Evolutionary conservation across 768 basidiomycete genomes (phyloP).

Genomic region (Rubroboletus pulcherrimus): DNA sequence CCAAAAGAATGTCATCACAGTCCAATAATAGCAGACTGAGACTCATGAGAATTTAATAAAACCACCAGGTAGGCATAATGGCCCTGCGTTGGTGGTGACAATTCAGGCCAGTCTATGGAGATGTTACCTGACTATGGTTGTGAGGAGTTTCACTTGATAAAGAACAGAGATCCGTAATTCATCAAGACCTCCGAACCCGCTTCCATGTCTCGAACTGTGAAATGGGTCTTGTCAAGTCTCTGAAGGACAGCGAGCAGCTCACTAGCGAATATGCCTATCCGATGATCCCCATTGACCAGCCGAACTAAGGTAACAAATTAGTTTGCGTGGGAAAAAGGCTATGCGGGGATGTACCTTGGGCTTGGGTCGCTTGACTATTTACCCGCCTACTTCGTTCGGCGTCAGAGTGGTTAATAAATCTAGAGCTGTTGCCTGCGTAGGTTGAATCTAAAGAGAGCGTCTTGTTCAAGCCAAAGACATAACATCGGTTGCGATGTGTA

Average conservation of each 20-base stretch:
- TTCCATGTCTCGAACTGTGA: constrained; percentile 36
- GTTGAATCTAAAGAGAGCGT: constrained; percentile 50
- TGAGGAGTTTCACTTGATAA: constrained; percentile 18
- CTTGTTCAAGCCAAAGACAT: constrained; percentile 55
- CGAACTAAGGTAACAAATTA: constrained; percentile 35
- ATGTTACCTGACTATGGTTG: neutral
- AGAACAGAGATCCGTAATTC: constrained; percentile 55
- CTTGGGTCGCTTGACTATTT: constrained; percentile 39
- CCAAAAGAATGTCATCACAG: neutral
- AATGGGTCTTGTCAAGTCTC: neutral
- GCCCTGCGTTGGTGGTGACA: neutral
- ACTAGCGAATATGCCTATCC: constrained; percentile 53
- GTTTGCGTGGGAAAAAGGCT: neutral
- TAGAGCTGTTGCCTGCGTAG: constrained; percentile 56
- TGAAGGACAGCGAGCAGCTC: neutral
- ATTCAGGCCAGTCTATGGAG: neutral
- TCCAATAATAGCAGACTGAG: neutral
- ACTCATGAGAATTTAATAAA: constrained; percentile 6
- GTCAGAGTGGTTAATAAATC: constrained; percentile 62
- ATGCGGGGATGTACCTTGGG: constrained; percentile 36
- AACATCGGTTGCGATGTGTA: constrained; percentile 50
- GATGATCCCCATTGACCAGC: constrained; percentile 62
- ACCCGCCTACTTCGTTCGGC: constrained; percentile 13
- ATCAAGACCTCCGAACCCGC: constrained; percentile 51
- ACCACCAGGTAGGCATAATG: neutral